phyloP scores from a whole-genome alignment of 257 asterid species.

The Ocimum tenuiflorum region DNA sequence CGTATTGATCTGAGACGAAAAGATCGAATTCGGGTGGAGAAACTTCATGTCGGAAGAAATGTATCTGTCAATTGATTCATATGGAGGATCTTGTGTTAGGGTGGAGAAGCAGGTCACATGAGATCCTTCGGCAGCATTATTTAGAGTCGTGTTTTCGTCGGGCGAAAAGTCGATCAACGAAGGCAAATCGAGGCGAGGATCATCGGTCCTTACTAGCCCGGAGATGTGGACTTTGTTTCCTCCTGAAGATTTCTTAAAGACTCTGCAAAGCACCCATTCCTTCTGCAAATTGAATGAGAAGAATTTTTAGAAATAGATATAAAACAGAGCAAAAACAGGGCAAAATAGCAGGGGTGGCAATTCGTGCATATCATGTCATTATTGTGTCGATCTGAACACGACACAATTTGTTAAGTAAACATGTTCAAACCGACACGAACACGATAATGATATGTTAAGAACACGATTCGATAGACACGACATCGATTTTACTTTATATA shows the following conservation, averaged over 20 bases:
- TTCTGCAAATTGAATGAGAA: conserved; percentile 31
- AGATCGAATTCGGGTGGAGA: conserved; percentile 16
- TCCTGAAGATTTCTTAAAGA: conserved; percentile 51
- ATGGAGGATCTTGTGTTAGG: conserved; percentile 27
- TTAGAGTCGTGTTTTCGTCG: conserved; percentile 16
- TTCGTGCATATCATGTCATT: too few relatives aligned
- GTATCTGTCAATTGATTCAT: neutral
- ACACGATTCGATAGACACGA: too few relatives aligned
- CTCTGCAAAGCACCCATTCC: conserved; percentile 73
- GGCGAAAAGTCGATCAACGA: conserved; percentile 40
- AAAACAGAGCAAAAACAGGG: neutral
- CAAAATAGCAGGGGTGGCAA: too few relatives aligned
- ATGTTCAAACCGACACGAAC: too few relatives aligned
- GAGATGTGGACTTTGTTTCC: conserved; percentile 61
- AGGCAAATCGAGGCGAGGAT: conserved; percentile 31
- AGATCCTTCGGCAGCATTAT: conserved; percentile 20
- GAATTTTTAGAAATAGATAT: neutral
- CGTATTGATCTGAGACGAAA: conserved; percentile 26
- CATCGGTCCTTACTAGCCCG: conserved; percentile 13
- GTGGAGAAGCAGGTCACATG: conserved; percentile 64
- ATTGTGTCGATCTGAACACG: too few relatives aligned
- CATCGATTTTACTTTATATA: too few relatives aligned
- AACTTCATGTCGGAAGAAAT: conserved; percentile 12
- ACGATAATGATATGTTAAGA: too few relatives aligned
- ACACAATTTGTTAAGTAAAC: too few relatives aligned